Base-by-base conservation (phyloP, 139 green algal species). In the Parachlorella kessleri region DNA sequence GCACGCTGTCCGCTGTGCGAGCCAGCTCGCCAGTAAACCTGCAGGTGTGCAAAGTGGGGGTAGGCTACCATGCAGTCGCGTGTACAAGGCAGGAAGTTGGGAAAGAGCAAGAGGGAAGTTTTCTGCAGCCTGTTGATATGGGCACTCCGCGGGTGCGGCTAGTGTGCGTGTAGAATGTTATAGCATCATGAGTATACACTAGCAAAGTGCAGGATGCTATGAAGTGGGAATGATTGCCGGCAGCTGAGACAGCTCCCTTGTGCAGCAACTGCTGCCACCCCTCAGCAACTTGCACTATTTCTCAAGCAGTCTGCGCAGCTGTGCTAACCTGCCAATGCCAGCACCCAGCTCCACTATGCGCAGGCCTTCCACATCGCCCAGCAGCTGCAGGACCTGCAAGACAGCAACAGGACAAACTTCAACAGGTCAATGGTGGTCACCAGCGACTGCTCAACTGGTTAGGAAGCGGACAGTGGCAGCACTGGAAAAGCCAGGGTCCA, bases 291-390 rank as follows among this genome's bases (percentile, higher is more conserved):
- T 59, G 10, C 10, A 18, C 48, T 18, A 59, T n/a, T n/a, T 18
- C 48, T 28, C 48, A 59, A 59, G 48, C 48, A 59, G 48, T 10
- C n/a, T 28, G 48, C 48, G 48, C 48, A 28, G 10, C 48, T 28
- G 14, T 32, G 63, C 69, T 14, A 36, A 81, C 75, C 75, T 92
- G 10, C 94, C 94, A 70, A 98, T 98, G 59, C 94, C 94, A 2
- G 94, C 94, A 21, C 94, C 94, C 35, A 98, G 88, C 84, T 98
- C 94, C 59, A 98, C 66, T 2, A 98, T 68, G 4, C 73, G 69
- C 79, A 89, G 86, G 21, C 85, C 94, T 7, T 79, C 73, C 24
- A 97, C 81, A 7, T 71, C 55, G 3, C 93, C 94, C 26, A 98
- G 84, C 33, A 95, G 86, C 14, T 55, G 30, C 32, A 98, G 76